phyloP scores from a whole-genome alignment of 148 eudicot species.

The Fagopyrum tataricum region DNA sequence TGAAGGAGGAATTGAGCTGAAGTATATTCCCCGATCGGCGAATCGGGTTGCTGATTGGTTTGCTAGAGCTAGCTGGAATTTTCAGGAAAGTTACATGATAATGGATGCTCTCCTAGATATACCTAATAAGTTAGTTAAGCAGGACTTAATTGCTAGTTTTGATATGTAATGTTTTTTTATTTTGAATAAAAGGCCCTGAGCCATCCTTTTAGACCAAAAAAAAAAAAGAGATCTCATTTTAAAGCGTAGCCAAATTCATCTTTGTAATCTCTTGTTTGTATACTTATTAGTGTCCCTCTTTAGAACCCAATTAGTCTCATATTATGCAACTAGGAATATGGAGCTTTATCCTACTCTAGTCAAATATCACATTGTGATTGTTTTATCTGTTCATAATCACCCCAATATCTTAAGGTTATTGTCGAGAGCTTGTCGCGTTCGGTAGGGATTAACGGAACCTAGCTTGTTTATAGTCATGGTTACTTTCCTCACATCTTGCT shows the following conservation, averaged over 20 bases:
- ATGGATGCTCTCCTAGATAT: too few relatives aligned
- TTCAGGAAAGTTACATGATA: too few relatives aligned
- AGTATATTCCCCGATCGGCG: too few relatives aligned
- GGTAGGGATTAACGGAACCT: conserved; percentile 68
- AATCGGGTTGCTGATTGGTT: too few relatives aligned
- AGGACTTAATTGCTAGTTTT: too few relatives aligned
- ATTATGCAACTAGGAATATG: conserved; percentile 39
- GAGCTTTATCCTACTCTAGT: conserved; percentile 58
- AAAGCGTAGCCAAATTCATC: conserved; percentile 38
- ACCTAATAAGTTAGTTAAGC: too few relatives aligned
- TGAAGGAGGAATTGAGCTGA: too few relatives aligned
- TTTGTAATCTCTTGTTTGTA: conserved; percentile 30
- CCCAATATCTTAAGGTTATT: conserved; percentile 76
- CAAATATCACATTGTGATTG: conserved; percentile 61
- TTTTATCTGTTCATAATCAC: conserved; percentile 86
- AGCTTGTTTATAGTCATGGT: conserved; percentile 85
- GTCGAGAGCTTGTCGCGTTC: conserved; percentile 71
- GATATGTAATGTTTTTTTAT: too few relatives aligned
- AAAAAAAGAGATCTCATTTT: conserved; percentile 40
- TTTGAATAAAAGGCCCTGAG: too few relatives aligned
- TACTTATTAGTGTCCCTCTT: conserved; percentile 25
- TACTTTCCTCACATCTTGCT: conserved; percentile 74
- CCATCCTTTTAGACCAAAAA: too few relatives aligned
- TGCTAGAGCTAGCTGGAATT: too few relatives aligned
- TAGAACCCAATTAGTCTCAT: conserved; percentile 28